phyloP scores from a whole-genome alignment of 164 flowering plant species.

The Nelumbo lutea region DNA sequence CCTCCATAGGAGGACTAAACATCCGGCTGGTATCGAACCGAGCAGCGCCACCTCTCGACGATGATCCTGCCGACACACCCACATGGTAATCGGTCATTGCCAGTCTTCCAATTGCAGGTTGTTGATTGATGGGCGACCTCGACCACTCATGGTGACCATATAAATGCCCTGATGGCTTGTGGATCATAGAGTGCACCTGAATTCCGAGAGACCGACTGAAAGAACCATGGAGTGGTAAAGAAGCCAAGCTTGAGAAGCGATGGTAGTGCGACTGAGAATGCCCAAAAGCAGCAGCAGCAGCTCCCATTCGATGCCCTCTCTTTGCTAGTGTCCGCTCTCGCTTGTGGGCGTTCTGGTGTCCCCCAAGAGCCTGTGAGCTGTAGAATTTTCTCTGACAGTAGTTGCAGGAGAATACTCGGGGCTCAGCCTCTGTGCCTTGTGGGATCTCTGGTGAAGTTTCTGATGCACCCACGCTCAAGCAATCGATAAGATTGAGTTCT shows the following conservation, averaged over 20 bases:
- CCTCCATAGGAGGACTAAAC: slow-evolving; percentile 16
- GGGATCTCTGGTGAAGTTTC: neutral
- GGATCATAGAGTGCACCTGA: slow-evolving; percentile 59
- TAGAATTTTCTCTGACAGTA: slow-evolving; percentile 6
- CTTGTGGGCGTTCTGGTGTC: slow-evolving; percentile 14
- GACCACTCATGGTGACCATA: slow-evolving; percentile 29
- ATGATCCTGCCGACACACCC: neutral
- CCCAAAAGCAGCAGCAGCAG: slow-evolving; percentile 24
- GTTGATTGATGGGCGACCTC: slow-evolving; percentile 34
- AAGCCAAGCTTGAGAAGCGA: slow-evolving; percentile 37
- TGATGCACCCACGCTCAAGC: slow-evolving; percentile 2
- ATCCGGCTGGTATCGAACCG: slow-evolving; percentile 28
- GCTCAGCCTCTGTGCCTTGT: slow-evolving; percentile 1
- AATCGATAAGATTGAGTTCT: slow-evolving; percentile 8
- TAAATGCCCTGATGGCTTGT: slow-evolving; percentile 27
- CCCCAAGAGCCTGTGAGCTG: slow-evolving; percentile 10
- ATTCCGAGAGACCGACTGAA: slow-evolving; percentile 49
- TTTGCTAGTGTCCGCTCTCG: neutral
- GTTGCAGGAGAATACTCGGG: neutral
- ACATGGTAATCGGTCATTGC: slow-evolving; percentile 14
- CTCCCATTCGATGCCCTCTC: neutral
- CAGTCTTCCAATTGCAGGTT: slow-evolving; percentile 40
- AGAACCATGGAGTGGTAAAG: slow-evolving; percentile 57
- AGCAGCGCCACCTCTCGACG: slow-evolving; percentile 25
- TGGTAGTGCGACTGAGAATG: slow-evolving; percentile 21